Evolutionary conservation across 768 basidiomycete species (phyloP).

Genomic region (Mycena sanguinolenta): DNA sequence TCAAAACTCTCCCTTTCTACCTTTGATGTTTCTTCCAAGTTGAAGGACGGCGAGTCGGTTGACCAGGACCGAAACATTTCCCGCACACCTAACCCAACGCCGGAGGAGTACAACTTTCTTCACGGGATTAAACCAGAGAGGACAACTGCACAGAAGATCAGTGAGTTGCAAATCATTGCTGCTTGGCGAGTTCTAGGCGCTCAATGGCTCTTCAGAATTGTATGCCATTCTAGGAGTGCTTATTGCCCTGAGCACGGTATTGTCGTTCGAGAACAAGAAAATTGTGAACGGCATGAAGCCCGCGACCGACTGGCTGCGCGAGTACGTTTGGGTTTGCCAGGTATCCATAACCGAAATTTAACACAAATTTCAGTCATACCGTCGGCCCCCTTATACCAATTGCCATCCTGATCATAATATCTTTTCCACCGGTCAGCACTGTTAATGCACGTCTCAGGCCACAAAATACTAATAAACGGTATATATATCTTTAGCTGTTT

Average conservation of each 20-base stretch:
- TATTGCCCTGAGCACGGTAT: constrained; percentile 49
- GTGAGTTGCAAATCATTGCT: constrained; percentile 6
- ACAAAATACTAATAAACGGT: constrained; percentile 61
- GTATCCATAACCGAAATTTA: neutral
- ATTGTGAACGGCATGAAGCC: constrained; percentile 66
- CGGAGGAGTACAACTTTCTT: constrained; percentile 47
- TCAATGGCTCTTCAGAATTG: constrained; percentile 22
- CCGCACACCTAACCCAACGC: constrained; percentile 56
- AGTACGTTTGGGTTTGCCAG: constrained; percentile 41
- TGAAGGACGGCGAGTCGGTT: neutral
- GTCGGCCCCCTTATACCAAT: constrained; percentile 69
- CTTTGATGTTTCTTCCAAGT: constrained; percentile 7
- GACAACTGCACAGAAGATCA: constrained; percentile 18
- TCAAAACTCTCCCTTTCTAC: constrained; percentile 13
- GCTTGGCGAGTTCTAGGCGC: neutral
- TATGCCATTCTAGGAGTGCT: constrained; percentile 47
- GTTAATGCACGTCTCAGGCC: neutral
- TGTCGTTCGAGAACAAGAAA: constrained; percentile 58
- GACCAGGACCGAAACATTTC: constrained; percentile 12
- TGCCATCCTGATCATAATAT: constrained; percentile 65
- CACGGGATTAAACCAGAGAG: constrained; percentile 32
- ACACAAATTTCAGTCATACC: constrained; percentile 43
- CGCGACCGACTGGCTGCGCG: constrained; percentile 60
- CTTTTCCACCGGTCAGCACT: constrained; percentile 23
- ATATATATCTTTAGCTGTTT: constrained; percentile 69